These are phyloP conservation scores for Saturnispora galanensis DNA, from an alignment of 805 yeast species.

Conservation along the genomic window DNA sequence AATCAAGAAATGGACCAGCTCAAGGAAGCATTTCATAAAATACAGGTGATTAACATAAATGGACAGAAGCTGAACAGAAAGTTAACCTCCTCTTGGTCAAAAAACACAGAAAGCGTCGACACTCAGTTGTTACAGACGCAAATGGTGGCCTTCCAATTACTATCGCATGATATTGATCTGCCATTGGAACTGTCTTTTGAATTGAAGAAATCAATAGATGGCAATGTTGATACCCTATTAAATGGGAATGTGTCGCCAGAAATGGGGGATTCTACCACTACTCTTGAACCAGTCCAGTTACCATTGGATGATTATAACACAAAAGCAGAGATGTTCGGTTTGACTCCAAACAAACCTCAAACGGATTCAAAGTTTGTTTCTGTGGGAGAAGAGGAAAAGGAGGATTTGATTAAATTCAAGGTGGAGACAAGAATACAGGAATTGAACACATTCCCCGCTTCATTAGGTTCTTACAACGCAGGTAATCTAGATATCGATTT, in stretches of 20 bases:
- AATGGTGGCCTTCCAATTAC: slow-evolving; percentile 50
- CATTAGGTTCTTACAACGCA: slow-evolving; percentile 51
- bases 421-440: slow-evolving; percentile 49
- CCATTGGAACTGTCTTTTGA: slow-evolving; percentile 42
- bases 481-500: slow-evolving; percentile 24
- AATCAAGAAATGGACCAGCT: background rate
- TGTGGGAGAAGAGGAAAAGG: slow-evolving; percentile 43
- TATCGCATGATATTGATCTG: slow-evolving; percentile 56
- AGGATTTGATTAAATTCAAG: slow-evolving; percentile 42
- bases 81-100: slow-evolving; percentile 22
- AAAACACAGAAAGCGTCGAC: slow-evolving; percentile 30
- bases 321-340: slow-evolving; percentile 34
- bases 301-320: slow-evolving; percentile 25
- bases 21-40: slow-evolving; percentile 4
- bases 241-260: background rate
- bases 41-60: slow-evolving; percentile 1
- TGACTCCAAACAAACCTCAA: slow-evolving; percentile 22
- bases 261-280: background rate
- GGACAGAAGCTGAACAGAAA: slow-evolving; percentile 9
- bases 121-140: slow-evolving; percentile 44
- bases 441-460: slow-evolving; percentile 59
- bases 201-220: slow-evolving; percentile 20
- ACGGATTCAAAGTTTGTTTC: slow-evolving; percentile 30
- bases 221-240: background rate
- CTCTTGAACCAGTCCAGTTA: slow-evolving; percentile 7